phyloP scores from a whole-genome alignment of 441 rosid species.

The Daphne laureola region DNA sequence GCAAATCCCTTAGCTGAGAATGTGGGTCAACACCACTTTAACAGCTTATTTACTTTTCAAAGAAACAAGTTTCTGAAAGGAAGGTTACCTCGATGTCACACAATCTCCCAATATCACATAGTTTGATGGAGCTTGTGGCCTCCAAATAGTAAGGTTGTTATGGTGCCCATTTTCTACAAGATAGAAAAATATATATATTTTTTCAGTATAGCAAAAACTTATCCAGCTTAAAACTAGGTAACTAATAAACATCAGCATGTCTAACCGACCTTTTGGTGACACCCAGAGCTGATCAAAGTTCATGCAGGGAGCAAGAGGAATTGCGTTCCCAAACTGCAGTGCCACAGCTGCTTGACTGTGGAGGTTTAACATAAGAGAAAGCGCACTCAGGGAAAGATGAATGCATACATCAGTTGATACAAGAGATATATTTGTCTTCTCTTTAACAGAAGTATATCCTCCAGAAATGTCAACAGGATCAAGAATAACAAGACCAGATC shows the following conservation, averaged over 20 bases:
- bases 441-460: slow-evolving; percentile 87
- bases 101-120: slow-evolving; percentile 98
- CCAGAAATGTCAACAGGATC: slow-evolving; percentile 90
- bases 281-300: slow-evolving; percentile 86
- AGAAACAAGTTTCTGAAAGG: no score
- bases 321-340: slow-evolving; percentile 82
- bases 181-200: slow-evolving; percentile 14
- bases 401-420: slow-evolving; percentile 78
- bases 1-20: no score
- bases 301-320: slow-evolving; percentile 84
- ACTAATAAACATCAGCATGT: slow-evolving; percentile 8
- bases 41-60: no score
- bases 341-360: slow-evolving; percentile 81
- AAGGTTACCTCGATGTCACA: slow-evolving; percentile 87
- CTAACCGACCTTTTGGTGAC: slow-evolving; percentile 68
- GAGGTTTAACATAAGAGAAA: slow-evolving; percentile 85
- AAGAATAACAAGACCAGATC: slow-evolving; percentile 93
- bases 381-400: slow-evolving; percentile 85
- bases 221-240: background rate
- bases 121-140: slow-evolving; percentile 94
- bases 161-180: slow-evolving; percentile 68
- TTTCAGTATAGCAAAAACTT: slow-evolving; percentile 9
- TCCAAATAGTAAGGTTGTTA: slow-evolving; percentile 92
- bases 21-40: no score
- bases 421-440: slow-evolving; percentile 85